Evolutionary conservation across 805 yeast species (phyloP).

Genomic region (Lipomyces yamanashiensis): DNA sequence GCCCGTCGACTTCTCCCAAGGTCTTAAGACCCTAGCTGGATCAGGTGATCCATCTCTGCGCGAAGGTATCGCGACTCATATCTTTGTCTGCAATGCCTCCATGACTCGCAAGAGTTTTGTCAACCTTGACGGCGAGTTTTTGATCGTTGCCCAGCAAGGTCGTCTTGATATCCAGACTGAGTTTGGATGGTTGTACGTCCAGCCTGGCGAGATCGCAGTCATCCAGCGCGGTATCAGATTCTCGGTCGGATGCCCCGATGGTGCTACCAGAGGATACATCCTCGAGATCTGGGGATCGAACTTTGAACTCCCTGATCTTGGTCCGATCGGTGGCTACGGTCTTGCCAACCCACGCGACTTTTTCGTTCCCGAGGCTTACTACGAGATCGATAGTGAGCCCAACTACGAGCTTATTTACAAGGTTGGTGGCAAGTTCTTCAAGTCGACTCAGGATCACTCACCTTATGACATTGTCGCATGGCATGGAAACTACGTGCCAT

Average conservation of each 20-base stretch:
- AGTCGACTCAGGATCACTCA: slow-evolving; percentile 36
- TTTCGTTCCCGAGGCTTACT: slow-evolving; percentile 40
- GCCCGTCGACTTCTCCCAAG: slow-evolving; percentile 36
- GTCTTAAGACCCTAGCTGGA: slow-evolving; percentile 38
- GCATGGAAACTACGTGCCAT: slow-evolving; percentile 43
- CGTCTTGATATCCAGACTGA: slow-evolving; percentile 41
- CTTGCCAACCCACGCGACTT: slow-evolving; percentile 43
- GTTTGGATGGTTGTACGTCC: slow-evolving; percentile 39
- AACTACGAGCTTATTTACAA: slow-evolving; percentile 37
- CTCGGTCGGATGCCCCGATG: slow-evolving; percentile 35
- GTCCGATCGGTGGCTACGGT: slow-evolving; percentile 43
- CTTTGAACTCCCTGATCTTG: slow-evolving; percentile 43
- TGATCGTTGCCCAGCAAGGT: slow-evolving; percentile 41
- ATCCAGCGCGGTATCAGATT: slow-evolving; percentile 41
- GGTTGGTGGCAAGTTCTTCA: slow-evolving; percentile 28
- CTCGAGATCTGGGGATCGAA: slow-evolving; percentile 41
- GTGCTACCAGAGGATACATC: slow-evolving; percentile 39
- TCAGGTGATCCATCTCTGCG: slow-evolving; percentile 39
- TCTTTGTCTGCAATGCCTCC: slow-evolving; percentile 36
- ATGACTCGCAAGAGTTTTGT: slow-evolving; percentile 40
- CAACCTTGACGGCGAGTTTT: slow-evolving; percentile 41
- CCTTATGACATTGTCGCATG: slow-evolving; percentile 43
- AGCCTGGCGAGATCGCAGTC: slow-evolving; percentile 40
- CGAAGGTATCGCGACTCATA: slow-evolving; percentile 39
- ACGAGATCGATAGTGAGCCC: slow-evolving; percentile 38